phyloP scores from a whole-genome alignment of 768 basidiomycete genomes.

The Boletus huronensis region DNA sequence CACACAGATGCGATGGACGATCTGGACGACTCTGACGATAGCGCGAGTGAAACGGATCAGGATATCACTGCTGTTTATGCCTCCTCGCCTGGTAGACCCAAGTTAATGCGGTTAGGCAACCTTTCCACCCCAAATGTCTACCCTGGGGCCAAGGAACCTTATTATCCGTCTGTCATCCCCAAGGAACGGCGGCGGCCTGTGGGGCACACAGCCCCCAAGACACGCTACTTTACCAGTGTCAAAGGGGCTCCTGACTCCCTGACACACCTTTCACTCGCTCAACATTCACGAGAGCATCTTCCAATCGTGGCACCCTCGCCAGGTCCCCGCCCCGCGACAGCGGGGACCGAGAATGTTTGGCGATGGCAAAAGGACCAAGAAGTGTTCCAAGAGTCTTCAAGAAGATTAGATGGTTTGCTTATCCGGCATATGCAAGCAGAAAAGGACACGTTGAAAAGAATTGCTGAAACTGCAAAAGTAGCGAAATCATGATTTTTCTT shows the following conservation, averaged over 20 bases:
- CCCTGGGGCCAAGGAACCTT: constrained; percentile 36
- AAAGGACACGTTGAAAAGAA: constrained; percentile 73
- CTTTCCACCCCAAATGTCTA: constrained; percentile 65
- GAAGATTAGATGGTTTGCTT: constrained; percentile 74
- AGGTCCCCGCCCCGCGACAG: constrained; percentile 15
- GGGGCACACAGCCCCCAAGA: constrained; percentile 43
- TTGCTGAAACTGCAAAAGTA: constrained; percentile 50
- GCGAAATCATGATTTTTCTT: constrained; percentile 21
- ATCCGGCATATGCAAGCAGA: constrained; percentile 81
- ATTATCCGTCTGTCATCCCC: constrained; percentile 32
- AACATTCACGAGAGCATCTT: constrained; percentile 43
- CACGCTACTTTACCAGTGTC: constrained; percentile 48
- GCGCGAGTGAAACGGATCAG: constrained; percentile 37
- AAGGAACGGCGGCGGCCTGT: constrained; percentile 48
- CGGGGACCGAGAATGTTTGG: constrained; percentile 22
- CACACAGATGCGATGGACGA: constrained; percentile 74
- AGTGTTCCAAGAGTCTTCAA: constrained; percentile 52
- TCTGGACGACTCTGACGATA: constrained; percentile 56
- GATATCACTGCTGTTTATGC: constrained; percentile 32
- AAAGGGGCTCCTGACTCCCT: constrained; percentile 33
- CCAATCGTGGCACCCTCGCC: constrained; percentile 12
- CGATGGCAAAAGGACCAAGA: constrained; percentile 32
- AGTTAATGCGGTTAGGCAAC: constrained; percentile 64
- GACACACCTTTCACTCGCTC: constrained; percentile 32
- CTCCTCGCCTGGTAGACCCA: constrained; percentile 30